Evolutionary conservation across 495 filamentous ascomycete genomes (phyloP).

Genomic region (Talaromyces thailandensis): DNA sequence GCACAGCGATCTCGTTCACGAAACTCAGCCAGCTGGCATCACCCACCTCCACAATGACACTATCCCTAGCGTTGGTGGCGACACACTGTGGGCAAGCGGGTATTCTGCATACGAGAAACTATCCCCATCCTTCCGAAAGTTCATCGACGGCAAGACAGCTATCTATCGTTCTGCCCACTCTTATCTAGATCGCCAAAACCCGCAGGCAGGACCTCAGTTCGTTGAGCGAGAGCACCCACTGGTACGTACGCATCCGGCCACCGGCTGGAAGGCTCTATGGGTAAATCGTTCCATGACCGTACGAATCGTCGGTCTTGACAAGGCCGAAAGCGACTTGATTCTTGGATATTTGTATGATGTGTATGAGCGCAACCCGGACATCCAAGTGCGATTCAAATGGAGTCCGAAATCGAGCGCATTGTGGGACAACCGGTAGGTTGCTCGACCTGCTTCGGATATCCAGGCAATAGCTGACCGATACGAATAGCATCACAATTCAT

Average conservation of each 20-base stretch:
- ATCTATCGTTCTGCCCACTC: constrained; percentile 59
- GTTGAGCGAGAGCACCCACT: constrained; percentile 59
- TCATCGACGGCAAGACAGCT: constrained; percentile 60
- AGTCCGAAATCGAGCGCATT: constrained; percentile 50
- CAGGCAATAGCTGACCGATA: neutral
- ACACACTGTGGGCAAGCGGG: constrained; percentile 64
- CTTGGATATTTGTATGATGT: constrained; percentile 57
- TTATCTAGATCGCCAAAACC: constrained; percentile 56
- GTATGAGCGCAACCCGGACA: constrained; percentile 57
- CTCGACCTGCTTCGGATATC: neutral
- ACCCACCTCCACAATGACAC: constrained; percentile 62
- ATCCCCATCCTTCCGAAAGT: constrained; percentile 56
- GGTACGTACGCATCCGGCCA: constrained; percentile 62
- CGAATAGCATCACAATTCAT: constrained; percentile 53
- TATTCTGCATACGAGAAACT: constrained; percentile 67
- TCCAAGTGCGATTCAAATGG: constrained; percentile 61
- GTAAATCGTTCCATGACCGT: constrained; percentile 60
- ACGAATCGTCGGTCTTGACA: constrained; percentile 55
- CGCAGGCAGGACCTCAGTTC: constrained; percentile 50
- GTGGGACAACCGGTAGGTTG: constrained; percentile 53
- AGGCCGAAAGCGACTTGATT: constrained; percentile 58
- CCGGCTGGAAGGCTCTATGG: constrained; percentile 63
- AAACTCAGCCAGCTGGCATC: constrained; percentile 60
- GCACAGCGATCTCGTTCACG: constrained; percentile 66
- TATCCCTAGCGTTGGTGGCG: constrained; percentile 54